Evolutionary conservation across 176 grass and related monocot genomes (phyloP).

Genomic region (Oryza longistaminata): DNA sequence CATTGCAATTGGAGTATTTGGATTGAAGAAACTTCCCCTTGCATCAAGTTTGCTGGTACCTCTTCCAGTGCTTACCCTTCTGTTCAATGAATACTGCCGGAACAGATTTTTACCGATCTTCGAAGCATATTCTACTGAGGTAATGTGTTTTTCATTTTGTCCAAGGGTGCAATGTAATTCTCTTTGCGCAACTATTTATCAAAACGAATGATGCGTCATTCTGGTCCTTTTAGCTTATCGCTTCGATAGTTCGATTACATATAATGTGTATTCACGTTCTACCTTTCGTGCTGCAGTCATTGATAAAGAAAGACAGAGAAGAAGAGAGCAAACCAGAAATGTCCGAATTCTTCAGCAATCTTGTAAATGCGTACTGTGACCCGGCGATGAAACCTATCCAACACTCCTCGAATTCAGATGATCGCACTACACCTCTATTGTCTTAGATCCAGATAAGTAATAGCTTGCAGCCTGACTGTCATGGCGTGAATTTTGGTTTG

Average conservation of each 20-base stretch:
- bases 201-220: not conserved
- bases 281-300: slow-evolving; percentile 56
- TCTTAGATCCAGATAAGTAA: slow-evolving; percentile 36
- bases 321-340: slow-evolving; percentile 68
- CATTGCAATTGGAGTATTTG: slow-evolving; percentile 81
- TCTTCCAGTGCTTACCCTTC: slow-evolving; percentile 71
- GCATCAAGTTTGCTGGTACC: slow-evolving; percentile 77
- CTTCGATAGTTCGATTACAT: not conserved
- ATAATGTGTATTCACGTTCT: not conserved
- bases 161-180: not conserved
- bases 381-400: slow-evolving; percentile 66
- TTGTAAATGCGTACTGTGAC: slow-evolving; percentile 61
- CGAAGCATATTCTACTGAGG: slow-evolving; percentile 78
- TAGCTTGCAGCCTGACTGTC: slow-evolving; percentile 9
- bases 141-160: slow-evolving; percentile 22
- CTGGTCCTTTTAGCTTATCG: not conserved
- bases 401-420: slow-evolving; percentile 34
- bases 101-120: slow-evolving; percentile 89
- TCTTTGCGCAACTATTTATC: not conserved
- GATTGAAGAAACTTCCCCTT: slow-evolving; percentile 81
- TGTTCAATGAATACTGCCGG: slow-evolving; percentile 85
- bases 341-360: slow-evolving; percentile 66
- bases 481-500: slow-evolving; percentile 32
- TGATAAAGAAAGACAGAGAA: slow-evolving; percentile 92
- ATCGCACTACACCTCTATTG: slow-evolving; percentile 58